Evolutionary conservation across 495 filamentous ascomycete genomes (phyloP).

Genomic region (Cairneyella variabilis): DNA sequence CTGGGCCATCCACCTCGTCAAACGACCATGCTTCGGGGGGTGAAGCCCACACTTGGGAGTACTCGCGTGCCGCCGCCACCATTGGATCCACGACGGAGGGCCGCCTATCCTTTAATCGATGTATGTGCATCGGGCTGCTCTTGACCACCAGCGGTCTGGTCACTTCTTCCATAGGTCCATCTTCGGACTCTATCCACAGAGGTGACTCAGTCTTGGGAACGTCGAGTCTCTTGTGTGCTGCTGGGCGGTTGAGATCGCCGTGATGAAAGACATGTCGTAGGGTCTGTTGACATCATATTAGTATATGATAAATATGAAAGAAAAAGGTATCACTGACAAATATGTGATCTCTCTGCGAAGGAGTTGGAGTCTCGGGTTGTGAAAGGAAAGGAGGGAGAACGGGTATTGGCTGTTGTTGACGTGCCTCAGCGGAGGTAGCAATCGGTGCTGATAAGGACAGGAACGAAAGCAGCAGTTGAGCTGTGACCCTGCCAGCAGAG

Average conservation of each 20-base stretch:
- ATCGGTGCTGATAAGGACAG: slow-evolving; percentile 22
- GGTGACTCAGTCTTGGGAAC: slow-evolving; percentile 54
- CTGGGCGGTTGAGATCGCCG: slow-evolving; percentile 67
- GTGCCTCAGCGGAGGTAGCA: slow-evolving; percentile 14
- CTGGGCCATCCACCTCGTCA: slow-evolving; percentile 73
- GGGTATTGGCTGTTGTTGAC: slow-evolving; percentile 19
- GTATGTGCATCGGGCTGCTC: slow-evolving; percentile 62
- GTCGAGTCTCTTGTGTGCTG: slow-evolving; percentile 71
- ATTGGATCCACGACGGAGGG: slow-evolving; percentile 71
- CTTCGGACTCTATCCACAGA: slow-evolving; percentile 62
- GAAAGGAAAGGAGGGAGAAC: slow-evolving; percentile 17
- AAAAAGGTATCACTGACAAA: slow-evolving; percentile 8
- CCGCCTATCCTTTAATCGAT: slow-evolving; percentile 77
- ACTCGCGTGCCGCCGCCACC: slow-evolving; percentile 60
- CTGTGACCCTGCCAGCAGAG: slow-evolving; percentile 55
- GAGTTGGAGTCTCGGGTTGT: slow-evolving; percentile 20
- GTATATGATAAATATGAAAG: slow-evolving; percentile 8
- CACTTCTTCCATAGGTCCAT: slow-evolving; percentile 41
- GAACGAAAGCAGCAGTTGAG: slow-evolving; percentile 56
- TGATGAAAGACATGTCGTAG: slow-evolving; percentile 91
- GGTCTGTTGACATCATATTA: slow-evolving; percentile 45
- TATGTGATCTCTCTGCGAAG: slow-evolving; percentile 38
- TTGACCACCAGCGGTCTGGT: slow-evolving; percentile 44
- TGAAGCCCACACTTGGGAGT: slow-evolving; percentile 54
- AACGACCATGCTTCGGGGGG: slow-evolving; percentile 74